Evolutionary conservation across 2,329 filamentous ascomycete species (phyloP), one percentile per base, ranked within the genome.

Genomic region (Amauroascus niger): DNA sequence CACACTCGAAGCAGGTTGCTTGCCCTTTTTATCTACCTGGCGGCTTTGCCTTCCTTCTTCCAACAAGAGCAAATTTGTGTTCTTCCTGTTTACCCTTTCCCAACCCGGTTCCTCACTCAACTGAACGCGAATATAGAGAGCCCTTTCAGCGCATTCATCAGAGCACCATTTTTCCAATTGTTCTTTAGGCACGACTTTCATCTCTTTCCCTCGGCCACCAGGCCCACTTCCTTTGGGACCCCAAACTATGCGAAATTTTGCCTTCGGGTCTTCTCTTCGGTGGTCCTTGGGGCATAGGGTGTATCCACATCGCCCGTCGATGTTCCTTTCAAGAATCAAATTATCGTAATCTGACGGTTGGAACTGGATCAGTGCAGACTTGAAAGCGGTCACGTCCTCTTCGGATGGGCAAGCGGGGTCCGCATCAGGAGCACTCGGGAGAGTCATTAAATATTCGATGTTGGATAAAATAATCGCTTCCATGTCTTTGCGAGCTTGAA

Each of bases 331-430:
- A 59, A 86, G 79, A 56, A 96, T 83, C 48, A 97, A 75, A 59
- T 87, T 86, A 65, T 95, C 88, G 73, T 94, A 95, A 73, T 98
- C 91, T 51, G 79, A 78, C 0, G 90, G 88, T 66, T 91, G 87
- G 70, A 96, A 97, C 41, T 81, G 76, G 8, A 78, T 73, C 22
- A 97, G 72, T 33, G 81, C 78, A 2, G 74, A 65, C 61, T 83
- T 82, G 71, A 97, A 89, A 52, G 73, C 72, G 37, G 71, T 66
- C 1, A 77, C 77, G 65, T 95, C 88, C 30, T 77, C 67, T 0
- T 77, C 63, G 6, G 81, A 75, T 1, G 81, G 80, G 1, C 71
- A 67, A 16, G 72, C 71, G 26, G 79, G 72, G 62, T 78, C 72
- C 43, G 77, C 75, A 43, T 72, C 67, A 28, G 57, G 77, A 67